Conservation (phyloP, 352 stramenopile species). For the Globisporangium camurandrum region DNA sequence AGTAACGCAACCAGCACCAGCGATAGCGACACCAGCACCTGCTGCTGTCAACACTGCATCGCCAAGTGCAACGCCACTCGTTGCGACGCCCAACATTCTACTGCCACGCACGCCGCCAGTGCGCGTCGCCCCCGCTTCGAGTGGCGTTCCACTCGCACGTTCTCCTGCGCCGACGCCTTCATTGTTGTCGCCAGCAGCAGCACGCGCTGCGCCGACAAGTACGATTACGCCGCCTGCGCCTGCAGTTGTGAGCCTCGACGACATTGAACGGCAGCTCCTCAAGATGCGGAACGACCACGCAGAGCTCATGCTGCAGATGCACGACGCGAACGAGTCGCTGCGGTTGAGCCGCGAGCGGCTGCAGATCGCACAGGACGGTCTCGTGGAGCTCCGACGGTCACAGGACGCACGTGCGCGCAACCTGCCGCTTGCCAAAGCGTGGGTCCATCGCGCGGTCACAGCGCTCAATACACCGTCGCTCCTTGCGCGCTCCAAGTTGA, state of each 20-base stretch:
- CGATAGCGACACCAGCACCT: neutral
- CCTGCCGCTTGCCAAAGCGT: constrained; percentile 45
- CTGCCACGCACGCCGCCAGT: neutral
- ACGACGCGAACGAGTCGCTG: constrained; percentile 61
- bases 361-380: constrained; percentile 31
- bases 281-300: constrained; percentile 69
- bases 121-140: neutral
- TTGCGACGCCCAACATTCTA: neutral
- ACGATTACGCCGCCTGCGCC: constrained; percentile 50
- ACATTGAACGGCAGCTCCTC: constrained; percentile 55
- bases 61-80: too few species aligned
- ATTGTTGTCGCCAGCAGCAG: neutral
- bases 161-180: too few species aligned
- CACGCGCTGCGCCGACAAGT: constrained; percentile 9
- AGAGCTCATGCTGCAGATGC: constrained; percentile 60
- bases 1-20: neutral
- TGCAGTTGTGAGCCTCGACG: constrained; percentile 37
- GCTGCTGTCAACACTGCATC: too few species aligned
- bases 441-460: constrained; percentile 38
- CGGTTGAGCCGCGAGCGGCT: constrained; percentile 57
- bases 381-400: constrained; percentile 50
- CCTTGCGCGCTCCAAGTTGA: constrained; percentile 26
- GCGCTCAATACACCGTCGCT: constrained; percentile 44
- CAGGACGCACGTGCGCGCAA: constrained; percentile 64
- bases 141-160: neutral